These are phyloP conservation scores for Venustampulla echinocandica DNA, from an alignment of 495 filamentous ascomycete species.

Conservation along the genomic window DNA sequence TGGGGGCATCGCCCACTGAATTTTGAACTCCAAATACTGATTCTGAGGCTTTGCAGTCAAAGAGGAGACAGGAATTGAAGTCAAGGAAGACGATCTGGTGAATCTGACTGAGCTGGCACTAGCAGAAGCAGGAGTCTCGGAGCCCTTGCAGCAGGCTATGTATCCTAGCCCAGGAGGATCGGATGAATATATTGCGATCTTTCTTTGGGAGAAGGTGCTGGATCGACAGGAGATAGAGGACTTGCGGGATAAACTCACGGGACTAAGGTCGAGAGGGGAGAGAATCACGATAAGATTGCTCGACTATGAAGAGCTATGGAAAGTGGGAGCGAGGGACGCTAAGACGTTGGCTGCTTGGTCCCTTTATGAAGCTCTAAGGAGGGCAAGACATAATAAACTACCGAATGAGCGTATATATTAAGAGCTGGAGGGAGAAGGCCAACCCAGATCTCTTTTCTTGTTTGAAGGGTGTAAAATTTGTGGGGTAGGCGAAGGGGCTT, in stretches of 20 bases:
- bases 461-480: too few relatives aligned
- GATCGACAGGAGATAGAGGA: constrained; percentile 50
- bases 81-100: constrained; percentile 46
- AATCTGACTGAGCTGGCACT: constrained; percentile 58
- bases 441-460: too few relatives aligned
- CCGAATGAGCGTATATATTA: too few relatives aligned
- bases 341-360: constrained; percentile 73
- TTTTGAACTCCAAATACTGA: too few relatives aligned
- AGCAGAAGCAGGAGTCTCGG: constrained; percentile 12
- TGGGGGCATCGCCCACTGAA: too few relatives aligned
- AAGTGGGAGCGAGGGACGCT: constrained; percentile 61
- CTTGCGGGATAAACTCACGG: constrained; percentile 67
- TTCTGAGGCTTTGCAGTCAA: too few relatives aligned
- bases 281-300: constrained; percentile 65
- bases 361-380: constrained; percentile 61
- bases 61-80: constrained; percentile 58
- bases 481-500: too few relatives aligned
- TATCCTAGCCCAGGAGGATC: constrained; percentile 74
- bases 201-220: constrained; percentile 61
- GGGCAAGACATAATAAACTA: constrained; percentile 45
- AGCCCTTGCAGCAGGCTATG: constrained; percentile 48
- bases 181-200: constrained; percentile 76
- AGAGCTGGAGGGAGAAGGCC: too few relatives aligned
- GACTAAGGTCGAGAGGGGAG: constrained; percentile 59
- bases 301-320: constrained; percentile 64